Base-by-base conservation (phyloP, 78 protist genomes). In the Dictyostelium citrinum region DNA sequence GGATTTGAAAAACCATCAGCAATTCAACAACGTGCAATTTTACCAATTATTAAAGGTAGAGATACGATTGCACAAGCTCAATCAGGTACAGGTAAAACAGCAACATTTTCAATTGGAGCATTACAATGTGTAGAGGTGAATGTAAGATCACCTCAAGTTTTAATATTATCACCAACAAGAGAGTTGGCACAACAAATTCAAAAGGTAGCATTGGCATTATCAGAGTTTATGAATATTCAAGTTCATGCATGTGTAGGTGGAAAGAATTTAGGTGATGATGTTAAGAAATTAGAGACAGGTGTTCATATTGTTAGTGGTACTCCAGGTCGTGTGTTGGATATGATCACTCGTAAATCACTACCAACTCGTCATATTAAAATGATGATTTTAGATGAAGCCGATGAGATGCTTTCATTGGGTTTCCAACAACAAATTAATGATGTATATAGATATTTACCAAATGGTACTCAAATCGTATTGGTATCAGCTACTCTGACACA, bases 21-120 rank as follows among this genome's bases (percentile, higher is more conserved):
- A 43, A 99, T 99, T 78, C 99, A 99, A 97, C 99, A 98, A 83
- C 95, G 99, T 16, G 99, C 99, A 20, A 99, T 99, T 93, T 31
- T 90, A 60, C 99, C 99, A 33, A 98, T 99, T 49, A 43, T 95
- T 33, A 93, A 79, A 72, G 98, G 99, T 22, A 97, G 98, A 29
- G 99, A 99, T 84, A 98, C 98, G 8, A 99, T 99, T 24, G 99
- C 99, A n/a, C 99, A 98, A 95, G 95, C 99, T 58, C 99, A 97
- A 88, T 93, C 96, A n/a, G 98, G 99, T n/a, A 98, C 99, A 11
- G 99, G 99, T 37, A 99, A 99, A 95, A 99, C 99, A 6, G 99
- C 99, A 16, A 96, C 99, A 45, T 98, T 99, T 88, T 85, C 97
- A 71, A 97, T 98, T 71, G 71, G 85, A 17, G 82, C 84, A 55